A percentile compares a stretch with the other conserved stretches of the same genome.
phyloP scores from a whole-genome alignment of 306 rosid species.

The Cyclanthera cordifolia region DNA sequence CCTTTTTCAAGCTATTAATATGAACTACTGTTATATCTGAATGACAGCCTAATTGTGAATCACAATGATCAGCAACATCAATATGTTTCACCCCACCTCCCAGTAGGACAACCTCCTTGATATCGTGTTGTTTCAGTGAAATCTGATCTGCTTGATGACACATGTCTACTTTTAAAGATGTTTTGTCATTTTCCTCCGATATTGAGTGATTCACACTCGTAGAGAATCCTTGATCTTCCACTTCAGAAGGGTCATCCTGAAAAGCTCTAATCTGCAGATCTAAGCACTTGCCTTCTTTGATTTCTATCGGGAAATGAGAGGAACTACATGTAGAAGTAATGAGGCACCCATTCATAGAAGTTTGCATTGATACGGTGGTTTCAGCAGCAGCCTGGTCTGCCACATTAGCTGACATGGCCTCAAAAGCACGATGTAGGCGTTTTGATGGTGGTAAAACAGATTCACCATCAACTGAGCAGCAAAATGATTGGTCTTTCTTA shows the following conservation, averaged over 20 bases:
- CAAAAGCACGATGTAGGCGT: constrained; percentile 92
- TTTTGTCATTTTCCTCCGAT: constrained; percentile 22
- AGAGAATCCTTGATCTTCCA: constrained; percentile 22
- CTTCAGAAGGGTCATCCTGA: constrained; percentile 23
- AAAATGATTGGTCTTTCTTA: constrained; percentile 54
- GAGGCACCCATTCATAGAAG: constrained; percentile 22
- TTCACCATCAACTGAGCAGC: constrained; percentile 60
- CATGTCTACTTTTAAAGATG: constrained; percentile 23
- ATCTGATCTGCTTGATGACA: constrained; percentile 21
- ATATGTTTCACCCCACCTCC: constrained; percentile 19
- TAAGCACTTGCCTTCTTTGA: constrained; percentile 22
- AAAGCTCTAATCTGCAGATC: constrained; percentile 20
- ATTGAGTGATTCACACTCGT: constrained; percentile 23
- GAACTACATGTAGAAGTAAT: constrained; percentile 21
- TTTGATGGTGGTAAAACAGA: constrained; percentile 92
- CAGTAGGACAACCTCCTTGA: constrained; percentile 18
- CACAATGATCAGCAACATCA: constrained; percentile 25
- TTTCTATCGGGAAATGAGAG: constrained; percentile 21
- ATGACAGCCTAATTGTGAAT: constrained; percentile 20
- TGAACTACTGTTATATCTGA: constrained; percentile 23
- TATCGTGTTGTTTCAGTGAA: constrained; percentile 22
- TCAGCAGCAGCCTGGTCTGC: constrained; percentile 42
- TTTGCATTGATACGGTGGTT: constrained; percentile 24
- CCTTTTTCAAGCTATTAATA: constrained; percentile 17
- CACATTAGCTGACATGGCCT: constrained; percentile 96